These are phyloP conservation scores for Hypoxylon sp. DNA, from an alignment of 2,329 filamentous ascomycete genomes.

Conservation along the genomic window DNA sequence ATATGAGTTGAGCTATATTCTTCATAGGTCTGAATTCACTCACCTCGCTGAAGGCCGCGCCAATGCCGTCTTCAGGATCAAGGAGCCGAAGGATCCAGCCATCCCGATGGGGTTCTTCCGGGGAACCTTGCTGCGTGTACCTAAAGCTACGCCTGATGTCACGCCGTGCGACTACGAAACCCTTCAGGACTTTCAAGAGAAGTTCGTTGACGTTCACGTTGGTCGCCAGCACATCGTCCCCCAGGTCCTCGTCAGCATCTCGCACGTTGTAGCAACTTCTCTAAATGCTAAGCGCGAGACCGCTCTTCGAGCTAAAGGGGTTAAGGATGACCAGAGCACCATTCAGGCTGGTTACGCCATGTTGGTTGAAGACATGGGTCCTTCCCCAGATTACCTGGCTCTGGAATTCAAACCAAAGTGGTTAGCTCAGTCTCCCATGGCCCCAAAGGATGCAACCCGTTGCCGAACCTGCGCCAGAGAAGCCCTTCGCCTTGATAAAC, in stretches of 20 bases:
- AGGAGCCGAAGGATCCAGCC: conserved; percentile 56
- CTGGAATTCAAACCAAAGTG: conserved; percentile 90
- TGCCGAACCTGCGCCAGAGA: conserved; percentile 82
- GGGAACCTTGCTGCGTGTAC: conserved; percentile 72
- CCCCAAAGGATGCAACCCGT: conserved; percentile 72
- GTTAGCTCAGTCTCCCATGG: conserved; percentile 81
- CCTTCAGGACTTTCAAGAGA: conserved; percentile 65
- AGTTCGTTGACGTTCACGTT: conserved; percentile 67
- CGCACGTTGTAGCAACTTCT: conserved; percentile 63
- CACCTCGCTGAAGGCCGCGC: conserved; percentile 79
- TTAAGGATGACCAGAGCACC: conserved; percentile 65
- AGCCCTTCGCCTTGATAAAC: conserved; percentile 62
- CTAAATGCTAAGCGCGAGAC: conserved; percentile 67
- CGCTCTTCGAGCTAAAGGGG: conserved; percentile 67
- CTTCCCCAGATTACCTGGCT: conserved; percentile 58
- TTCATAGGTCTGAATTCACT: conserved; percentile 49
- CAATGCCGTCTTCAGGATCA: conserved; percentile 80
- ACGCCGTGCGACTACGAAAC: conserved; percentile 61
- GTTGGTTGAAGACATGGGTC: conserved; percentile 81
- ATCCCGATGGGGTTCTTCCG: conserved; percentile 51
- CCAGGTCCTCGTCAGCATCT: conserved; percentile 51
- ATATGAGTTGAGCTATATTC: conserved; percentile 44
- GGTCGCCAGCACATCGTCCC: conserved; percentile 55
- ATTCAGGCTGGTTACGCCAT: conserved; percentile 75
- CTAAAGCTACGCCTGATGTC: conserved; percentile 68